Evolutionary conservation across 2,329 filamentous ascomycete species (phyloP).

Genomic region (Epichloe baconii): DNA sequence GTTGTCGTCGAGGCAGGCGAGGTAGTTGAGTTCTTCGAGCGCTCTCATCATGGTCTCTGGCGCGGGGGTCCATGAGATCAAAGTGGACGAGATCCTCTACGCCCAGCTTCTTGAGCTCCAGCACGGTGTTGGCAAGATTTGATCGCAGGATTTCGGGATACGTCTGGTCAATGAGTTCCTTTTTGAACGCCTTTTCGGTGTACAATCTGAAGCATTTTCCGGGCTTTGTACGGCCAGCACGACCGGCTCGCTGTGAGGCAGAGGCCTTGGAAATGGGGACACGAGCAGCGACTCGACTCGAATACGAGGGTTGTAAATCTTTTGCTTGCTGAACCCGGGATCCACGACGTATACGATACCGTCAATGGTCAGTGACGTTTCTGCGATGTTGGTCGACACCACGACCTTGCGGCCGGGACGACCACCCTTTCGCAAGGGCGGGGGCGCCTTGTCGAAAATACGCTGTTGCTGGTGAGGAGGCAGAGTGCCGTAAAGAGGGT

Average conservation of each 20-base stretch:
- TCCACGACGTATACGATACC: conserved; percentile 99
- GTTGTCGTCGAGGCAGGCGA: conserved; percentile 92
- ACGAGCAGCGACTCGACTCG: conserved; percentile 95
- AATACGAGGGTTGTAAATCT: conserved; percentile 95
- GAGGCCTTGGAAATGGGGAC: conserved; percentile 94
- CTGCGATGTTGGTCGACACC: conserved; percentile 93
- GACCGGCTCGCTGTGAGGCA: conserved; percentile 92
- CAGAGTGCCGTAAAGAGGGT: conserved; percentile 86
- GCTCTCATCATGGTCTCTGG: conserved; percentile 98
- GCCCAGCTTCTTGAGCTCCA: conserved; percentile 95
- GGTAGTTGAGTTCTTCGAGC: conserved; percentile 91
- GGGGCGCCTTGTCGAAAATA: conserved; percentile 85
- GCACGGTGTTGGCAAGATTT: conserved; percentile 85
- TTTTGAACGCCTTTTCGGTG: conserved; percentile 91
- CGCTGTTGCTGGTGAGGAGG: conserved; percentile 87
- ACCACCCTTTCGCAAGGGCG: conserved; percentile 58
- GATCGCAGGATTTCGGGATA: conserved; percentile 93
- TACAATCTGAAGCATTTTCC: conserved; percentile 98
- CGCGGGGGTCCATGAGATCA: conserved; percentile 95
- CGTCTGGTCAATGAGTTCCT: conserved; percentile 93
- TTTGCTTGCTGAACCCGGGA: conserved; percentile 97
- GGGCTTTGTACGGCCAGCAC: conserved; percentile 94
- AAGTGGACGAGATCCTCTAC: conserved; percentile 95
- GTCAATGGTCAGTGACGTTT: conserved; percentile 94
- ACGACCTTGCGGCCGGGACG: conserved; percentile 88